Evolutionary conservation across 1,284 basidiomycete species (phyloP).

Genomic region (Lignosus rhinocerotis): DNA sequence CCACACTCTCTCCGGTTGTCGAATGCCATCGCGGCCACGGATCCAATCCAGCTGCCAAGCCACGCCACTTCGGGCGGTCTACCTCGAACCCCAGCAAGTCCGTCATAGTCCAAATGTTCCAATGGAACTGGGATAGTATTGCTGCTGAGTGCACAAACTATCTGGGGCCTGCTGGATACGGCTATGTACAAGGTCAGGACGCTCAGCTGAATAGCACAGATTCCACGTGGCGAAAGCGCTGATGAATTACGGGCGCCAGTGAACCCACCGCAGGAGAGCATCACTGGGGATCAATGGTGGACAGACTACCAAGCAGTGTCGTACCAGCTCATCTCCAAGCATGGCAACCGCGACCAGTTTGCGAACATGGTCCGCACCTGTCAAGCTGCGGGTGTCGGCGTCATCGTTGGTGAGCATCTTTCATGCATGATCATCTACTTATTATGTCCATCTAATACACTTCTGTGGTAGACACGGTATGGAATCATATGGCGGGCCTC

Average conservation of each 20-base stretch:
- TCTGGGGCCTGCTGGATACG: slow-evolving; percentile 65
- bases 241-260: slow-evolving; percentile 34
- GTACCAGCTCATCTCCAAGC: slow-evolving; percentile 59
- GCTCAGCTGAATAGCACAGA: too few relatives aligned
- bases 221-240: neutral
- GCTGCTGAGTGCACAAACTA: slow-evolving; percentile 66
- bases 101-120: slow-evolving; percentile 38
- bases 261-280: slow-evolving; percentile 49
- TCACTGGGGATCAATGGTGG: slow-evolving; percentile 61
- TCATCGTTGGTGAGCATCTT: slow-evolving; percentile 52
- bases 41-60: neutral
- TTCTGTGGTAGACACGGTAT: slow-evolving; percentile 49
- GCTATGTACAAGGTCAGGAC: slow-evolving; percentile 59
- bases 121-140: slow-evolving; percentile 49
- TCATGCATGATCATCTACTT: neutral
- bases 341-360: slow-evolving; percentile 54
- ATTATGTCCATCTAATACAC: neutral
- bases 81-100: slow-evolving; percentile 17
- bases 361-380: slow-evolving; percentile 59
- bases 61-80: slow-evolving; percentile 8
- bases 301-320: slow-evolving; percentile 72
- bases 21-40: neutral
- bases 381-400: slow-evolving; percentile 58
- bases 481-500: slow-evolving; percentile 64
- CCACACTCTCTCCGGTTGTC: neutral